These are phyloP conservation scores for Mallotus repandus DNA, from an alignment of 441 rosid species.

Conservation along the genomic window DNA sequence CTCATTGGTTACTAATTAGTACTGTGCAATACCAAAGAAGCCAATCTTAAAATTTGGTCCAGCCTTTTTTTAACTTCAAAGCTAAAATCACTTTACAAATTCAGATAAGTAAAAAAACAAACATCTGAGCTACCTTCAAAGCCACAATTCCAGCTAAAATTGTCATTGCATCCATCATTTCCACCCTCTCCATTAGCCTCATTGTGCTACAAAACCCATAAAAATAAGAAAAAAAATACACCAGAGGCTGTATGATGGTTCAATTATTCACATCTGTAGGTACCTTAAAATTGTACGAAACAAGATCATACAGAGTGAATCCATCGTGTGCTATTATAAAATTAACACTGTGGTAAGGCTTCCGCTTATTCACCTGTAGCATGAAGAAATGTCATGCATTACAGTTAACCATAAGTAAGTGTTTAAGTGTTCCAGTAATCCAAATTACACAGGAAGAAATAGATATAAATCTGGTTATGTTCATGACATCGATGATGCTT, in stretches of 20 bases:
- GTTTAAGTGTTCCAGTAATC: neutral
- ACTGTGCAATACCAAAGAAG: neutral
- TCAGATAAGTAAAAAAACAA: neutral
- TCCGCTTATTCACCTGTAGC: constrained; percentile 75
- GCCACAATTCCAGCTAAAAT: constrained; percentile 96
- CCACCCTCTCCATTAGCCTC: constrained; percentile 98
- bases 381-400: constrained; percentile 17
- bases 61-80: neutral
- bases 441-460: neutral
- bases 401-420: neutral
- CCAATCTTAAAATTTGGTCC: neutral
- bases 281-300: constrained; percentile 87
- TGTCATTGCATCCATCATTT: constrained; percentile 92
- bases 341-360: constrained; percentile 86
- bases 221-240: neutral
- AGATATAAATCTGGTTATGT: constrained; percentile 7
- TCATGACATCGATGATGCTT: constrained; percentile 27
- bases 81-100: neutral
- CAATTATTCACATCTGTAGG: constrained; percentile 13
- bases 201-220: constrained; percentile 63
- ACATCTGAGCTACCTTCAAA: constrained; percentile 56
- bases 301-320: constrained; percentile 82
- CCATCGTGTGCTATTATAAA: constrained; percentile 93
- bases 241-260: neutral
- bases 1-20: neutral